A percentile compares a stretch with the other conserved stretches of the same genome.
These are phyloP conservation scores for Tylopilus vinaceipallidus DNA, from an alignment of 768 basidiomycete genomes.

Conservation along the genomic window DNA sequence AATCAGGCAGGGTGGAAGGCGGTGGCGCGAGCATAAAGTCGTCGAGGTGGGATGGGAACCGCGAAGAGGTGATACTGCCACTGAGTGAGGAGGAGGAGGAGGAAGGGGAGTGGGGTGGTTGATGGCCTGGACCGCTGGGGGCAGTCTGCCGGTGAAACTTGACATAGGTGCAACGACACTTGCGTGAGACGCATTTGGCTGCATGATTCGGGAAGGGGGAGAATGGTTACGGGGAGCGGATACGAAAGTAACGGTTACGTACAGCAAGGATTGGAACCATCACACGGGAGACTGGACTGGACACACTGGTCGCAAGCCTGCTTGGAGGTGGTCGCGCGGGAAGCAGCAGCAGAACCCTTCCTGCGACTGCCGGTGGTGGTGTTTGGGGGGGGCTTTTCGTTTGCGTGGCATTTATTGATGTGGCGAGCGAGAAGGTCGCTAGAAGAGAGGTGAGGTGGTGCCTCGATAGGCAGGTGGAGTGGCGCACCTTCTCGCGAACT, in stretches of 20 bases:
- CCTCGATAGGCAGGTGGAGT: constrained; percentile 7
- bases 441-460: constrained; percentile 2
- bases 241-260: constrained; percentile 27
- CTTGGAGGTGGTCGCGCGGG: constrained; percentile 75
- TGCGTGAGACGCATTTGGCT: constrained; percentile 76
- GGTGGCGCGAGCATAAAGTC: constrained; percentile 44
- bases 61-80: constrained; percentile 9
- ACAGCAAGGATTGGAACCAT: constrained; percentile 80
- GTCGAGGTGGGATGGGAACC: constrained; percentile 36
- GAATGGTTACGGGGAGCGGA: not conserved
- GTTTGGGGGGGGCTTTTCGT: constrained; percentile 53
- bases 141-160: constrained; percentile 84
- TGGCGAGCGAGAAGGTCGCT: constrained; percentile 86
- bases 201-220: constrained; percentile 1
- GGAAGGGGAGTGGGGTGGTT: constrained; percentile 34
- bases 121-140: constrained; percentile 71
- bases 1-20: constrained; percentile 32
- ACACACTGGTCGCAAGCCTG: constrained; percentile 87
- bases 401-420: constrained; percentile 84
- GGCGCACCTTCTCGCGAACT: constrained; percentile 77
- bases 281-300: constrained; percentile 69
- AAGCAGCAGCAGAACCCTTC: constrained; percentile 64
- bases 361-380: constrained; percentile 43
- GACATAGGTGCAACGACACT: constrained; percentile 73
- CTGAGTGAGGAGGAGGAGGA: constrained; percentile 32